Conservation (phyloP, 768 basidiomycete genomes). For the Symmetrospora coprosmae region DNA sequence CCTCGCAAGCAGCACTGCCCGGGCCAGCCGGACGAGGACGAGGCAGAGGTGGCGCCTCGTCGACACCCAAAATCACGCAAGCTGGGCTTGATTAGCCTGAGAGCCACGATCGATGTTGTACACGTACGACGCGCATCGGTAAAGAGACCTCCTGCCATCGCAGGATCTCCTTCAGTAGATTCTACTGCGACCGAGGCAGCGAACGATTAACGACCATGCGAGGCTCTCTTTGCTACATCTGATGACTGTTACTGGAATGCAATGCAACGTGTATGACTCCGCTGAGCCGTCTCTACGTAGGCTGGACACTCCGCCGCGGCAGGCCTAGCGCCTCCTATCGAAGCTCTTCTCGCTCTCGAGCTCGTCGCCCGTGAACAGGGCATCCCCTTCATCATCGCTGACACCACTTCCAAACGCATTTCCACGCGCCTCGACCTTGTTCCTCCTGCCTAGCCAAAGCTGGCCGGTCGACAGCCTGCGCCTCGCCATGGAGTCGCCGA, state of each 20-base stretch:
- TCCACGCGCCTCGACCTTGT: neutral
- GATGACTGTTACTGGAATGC: no score
- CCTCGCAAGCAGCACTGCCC: neutral
- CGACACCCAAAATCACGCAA: neutral
- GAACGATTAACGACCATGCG: no score
- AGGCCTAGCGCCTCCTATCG: no score
- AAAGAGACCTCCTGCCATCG: no score
- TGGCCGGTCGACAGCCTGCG: conserved; percentile 7
- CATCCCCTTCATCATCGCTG: conserved; percentile 8
- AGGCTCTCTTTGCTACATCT: no score
- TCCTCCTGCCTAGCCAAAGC: neutral
- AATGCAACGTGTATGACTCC: no score
- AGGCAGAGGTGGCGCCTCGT: neutral
- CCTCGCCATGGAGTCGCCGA: no score
- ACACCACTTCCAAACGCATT: conserved; percentile 10
- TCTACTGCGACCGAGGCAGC: no score
- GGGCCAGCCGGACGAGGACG: conserved; percentile 1
- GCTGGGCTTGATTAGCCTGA: neutral
- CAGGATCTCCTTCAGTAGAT: no score
- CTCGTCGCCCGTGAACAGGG: neutral
- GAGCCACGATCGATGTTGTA: no score
- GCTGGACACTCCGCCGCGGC: no score
- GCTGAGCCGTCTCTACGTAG: neutral
- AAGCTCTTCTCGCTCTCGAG: conserved; percentile 3
- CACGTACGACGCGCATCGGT: no score